These are phyloP conservation scores for Saccharomycopsis fodiens DNA, from an alignment of 805 yeast genomes.

Conservation along the genomic window DNA sequence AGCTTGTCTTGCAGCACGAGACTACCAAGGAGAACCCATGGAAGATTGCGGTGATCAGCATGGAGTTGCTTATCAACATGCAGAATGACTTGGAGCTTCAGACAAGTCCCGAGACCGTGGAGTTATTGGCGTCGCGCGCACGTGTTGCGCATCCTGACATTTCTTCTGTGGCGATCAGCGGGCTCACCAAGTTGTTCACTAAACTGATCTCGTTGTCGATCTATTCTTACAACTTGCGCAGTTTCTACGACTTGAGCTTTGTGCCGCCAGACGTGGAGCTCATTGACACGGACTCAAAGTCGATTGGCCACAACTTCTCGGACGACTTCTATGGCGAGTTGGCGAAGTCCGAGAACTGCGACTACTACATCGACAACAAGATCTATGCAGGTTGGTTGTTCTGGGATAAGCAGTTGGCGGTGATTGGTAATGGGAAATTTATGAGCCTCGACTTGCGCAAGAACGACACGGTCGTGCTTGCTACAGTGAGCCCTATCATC, in stretches of 20 bases:
- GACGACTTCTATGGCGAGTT: conserved; percentile 44
- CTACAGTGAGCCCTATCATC: conserved; percentile 36
- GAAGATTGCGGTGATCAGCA: conserved; percentile 44
- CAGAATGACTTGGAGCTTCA: conserved; percentile 48
- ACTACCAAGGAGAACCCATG: conserved; percentile 37
- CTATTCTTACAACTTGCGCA: conserved; percentile 39
- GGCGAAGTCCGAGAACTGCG: conserved; percentile 36
- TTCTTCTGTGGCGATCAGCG: conserved; percentile 51
- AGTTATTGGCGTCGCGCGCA: conserved; percentile 39
- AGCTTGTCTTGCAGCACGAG: conserved; percentile 24
- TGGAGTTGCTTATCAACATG: conserved; percentile 43
- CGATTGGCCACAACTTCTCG: conserved; percentile 27
- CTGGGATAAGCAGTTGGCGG: conserved; percentile 57
- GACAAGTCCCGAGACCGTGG: conserved; percentile 34
- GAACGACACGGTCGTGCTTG: conserved; percentile 37
- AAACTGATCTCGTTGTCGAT: conserved; percentile 39
- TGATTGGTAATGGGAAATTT: conserved; percentile 31
- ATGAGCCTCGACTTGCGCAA: conserved; percentile 28
- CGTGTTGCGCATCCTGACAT: conserved; percentile 63
- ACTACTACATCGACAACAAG: conserved; percentile 50
- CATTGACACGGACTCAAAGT: conserved; percentile 35
- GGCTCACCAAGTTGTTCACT: conserved; percentile 45
- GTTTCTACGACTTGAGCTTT: conserved; percentile 33
- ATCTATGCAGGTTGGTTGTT: conserved; percentile 61
- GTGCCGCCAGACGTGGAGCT: conserved; percentile 30